Evolutionary conservation across 495 filamentous ascomycete species (phyloP).

Genomic region (Hyaloscypha variabilis): DNA sequence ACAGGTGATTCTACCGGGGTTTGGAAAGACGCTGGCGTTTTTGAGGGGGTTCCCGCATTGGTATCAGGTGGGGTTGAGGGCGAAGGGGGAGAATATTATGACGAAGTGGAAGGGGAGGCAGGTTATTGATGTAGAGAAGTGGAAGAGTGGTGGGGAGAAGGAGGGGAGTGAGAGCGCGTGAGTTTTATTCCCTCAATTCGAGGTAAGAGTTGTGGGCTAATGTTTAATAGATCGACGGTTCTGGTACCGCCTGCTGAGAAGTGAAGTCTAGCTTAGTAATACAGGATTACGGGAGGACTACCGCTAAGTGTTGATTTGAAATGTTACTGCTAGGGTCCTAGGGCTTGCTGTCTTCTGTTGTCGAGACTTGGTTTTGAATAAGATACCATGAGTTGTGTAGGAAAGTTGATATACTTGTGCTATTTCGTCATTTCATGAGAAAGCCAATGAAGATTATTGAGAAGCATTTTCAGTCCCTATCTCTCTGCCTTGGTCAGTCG

Average conservation of each 20-base stretch:
- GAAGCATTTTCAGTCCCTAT: too few relatives aligned
- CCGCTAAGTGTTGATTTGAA: too few relatives aligned
- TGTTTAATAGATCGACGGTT: constrained; percentile 22
- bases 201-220: neutral
- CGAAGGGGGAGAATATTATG: constrained; percentile 44
- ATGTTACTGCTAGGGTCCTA: too few relatives aligned
- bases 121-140: constrained; percentile 49
- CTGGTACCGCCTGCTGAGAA: constrained; percentile 21
- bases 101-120: constrained; percentile 46
- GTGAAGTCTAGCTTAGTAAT: neutral
- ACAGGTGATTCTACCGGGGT: constrained; percentile 57
- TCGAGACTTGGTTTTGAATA: neutral
- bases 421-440: neutral
- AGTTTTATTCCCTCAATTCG: constrained; percentile 12
- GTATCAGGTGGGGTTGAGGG: constrained; percentile 42
- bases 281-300: too few relatives aligned
- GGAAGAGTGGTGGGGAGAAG: constrained; percentile 40
- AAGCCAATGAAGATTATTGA: too few relatives aligned
- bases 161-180: constrained; percentile 36
- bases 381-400: neutral
- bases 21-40: constrained; percentile 37
- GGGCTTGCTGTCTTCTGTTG: neutral
- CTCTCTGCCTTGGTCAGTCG: too few relatives aligned
- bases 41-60: constrained; percentile 47
- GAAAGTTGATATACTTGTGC: neutral